phyloP scores from a whole-genome alignment of 2,329 filamentous ascomycete species.

The Pestalotiopsis sp. region DNA sequence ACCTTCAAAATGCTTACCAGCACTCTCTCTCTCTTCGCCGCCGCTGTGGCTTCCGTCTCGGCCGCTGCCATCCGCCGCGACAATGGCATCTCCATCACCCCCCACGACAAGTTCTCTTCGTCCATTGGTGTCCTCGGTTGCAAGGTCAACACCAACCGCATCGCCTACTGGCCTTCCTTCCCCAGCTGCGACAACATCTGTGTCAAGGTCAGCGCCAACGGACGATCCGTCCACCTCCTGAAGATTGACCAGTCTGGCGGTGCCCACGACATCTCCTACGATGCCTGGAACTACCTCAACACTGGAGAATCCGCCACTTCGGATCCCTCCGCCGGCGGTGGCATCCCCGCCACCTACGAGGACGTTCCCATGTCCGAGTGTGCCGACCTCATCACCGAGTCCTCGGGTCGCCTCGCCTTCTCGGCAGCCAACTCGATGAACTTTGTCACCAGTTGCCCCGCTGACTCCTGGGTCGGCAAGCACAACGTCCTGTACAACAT shows the following conservation, averaged over 20 bases:
- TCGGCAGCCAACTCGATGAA: constrained; percentile 60
- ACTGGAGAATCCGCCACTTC: constrained; percentile 48
- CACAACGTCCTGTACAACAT: constrained; percentile 58
- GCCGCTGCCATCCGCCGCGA: constrained; percentile 19
- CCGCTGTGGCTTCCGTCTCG: constrained; percentile 14
- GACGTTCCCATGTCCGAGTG: constrained; percentile 50
- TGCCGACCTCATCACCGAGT: constrained; percentile 48
- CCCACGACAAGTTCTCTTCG: constrained; percentile 58
- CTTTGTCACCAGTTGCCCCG: constrained; percentile 49
- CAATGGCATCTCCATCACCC: constrained; percentile 43
- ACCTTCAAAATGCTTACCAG: constrained; percentile 19
- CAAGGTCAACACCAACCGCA: constrained; percentile 61
- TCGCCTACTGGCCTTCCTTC: constrained; percentile 60
- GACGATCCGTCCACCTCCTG: constrained; percentile 57
- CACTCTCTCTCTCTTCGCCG: constrained; percentile 17
- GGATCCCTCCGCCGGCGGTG: constrained; percentile 51
- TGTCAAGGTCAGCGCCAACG: constrained; percentile 51
- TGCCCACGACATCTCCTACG: constrained; percentile 60
- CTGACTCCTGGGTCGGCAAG: constrained; percentile 46
- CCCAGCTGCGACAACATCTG: constrained; percentile 59
- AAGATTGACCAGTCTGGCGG: constrained; percentile 57
- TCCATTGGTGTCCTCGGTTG: constrained; percentile 61
- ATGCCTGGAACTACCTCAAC: constrained; percentile 61
- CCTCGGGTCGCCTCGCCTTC: constrained; percentile 53
- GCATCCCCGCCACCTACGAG: constrained; percentile 52